These are phyloP conservation scores for Paramecium primaurelia DNA, from an alignment of 73 alveolate species.

Conservation along the genomic window DNA sequence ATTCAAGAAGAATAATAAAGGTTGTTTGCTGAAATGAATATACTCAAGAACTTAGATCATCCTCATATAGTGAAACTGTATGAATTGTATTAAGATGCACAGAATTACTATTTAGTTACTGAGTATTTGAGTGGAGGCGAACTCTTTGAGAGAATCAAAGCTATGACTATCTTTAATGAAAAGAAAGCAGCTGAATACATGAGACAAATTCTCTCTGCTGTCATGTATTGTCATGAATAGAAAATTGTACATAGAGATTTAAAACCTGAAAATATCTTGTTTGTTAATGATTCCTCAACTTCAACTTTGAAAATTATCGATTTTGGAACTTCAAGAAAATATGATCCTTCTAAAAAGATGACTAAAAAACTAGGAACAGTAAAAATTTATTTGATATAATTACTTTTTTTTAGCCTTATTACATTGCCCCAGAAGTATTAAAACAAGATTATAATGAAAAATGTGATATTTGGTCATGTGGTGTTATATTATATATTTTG, in stretches of 20 bases:
- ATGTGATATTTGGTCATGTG: constrained; percentile 52
- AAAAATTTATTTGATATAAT: neutral
- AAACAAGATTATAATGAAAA: constrained; percentile 35
- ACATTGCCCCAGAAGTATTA: constrained; percentile 50
- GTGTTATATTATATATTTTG: constrained; percentile 1
- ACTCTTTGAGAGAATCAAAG: constrained; percentile 65
- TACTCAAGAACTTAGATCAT: constrained; percentile 47
- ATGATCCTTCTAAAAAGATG: constrained; percentile 56
- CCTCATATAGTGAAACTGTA: constrained; percentile 49
- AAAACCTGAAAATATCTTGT: constrained; percentile 85
- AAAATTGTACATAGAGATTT: constrained; percentile 68
- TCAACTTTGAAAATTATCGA: constrained; percentile 69
- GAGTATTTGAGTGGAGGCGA: constrained; percentile 73
- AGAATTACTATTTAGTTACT: constrained; percentile 43
- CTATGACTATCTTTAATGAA: constrained; percentile 29
- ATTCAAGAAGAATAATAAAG: constrained; percentile 49
- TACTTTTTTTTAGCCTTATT: neutral
- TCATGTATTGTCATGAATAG: constrained; percentile 58
- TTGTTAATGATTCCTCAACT: constrained; percentile 60
- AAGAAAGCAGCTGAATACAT: constrained; percentile 58
- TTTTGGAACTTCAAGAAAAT: constrained; percentile 69
- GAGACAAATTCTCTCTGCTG: constrained; percentile 58
- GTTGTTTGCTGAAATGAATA: constrained; percentile 59
- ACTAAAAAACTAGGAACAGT: constrained; percentile 55
- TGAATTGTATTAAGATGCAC: constrained; percentile 48